phyloP scores from a whole-genome alignment of 495 filamentous ascomycete genomes.

The Cercophora sp. region DNA sequence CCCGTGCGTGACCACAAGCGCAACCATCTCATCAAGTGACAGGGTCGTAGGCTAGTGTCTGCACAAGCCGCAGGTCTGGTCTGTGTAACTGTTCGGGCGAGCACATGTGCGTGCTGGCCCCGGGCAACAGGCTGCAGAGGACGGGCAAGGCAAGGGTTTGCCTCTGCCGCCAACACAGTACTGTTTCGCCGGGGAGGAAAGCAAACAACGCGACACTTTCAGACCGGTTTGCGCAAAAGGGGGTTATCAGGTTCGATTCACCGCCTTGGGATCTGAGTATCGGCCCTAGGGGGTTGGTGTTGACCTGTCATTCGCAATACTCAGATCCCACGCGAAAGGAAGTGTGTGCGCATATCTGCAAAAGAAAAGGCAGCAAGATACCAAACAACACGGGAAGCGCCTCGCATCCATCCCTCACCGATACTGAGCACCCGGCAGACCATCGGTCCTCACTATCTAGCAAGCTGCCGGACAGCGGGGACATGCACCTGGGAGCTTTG shows the following conservation, averaged over 20 bases:
- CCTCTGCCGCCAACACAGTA: neutral
- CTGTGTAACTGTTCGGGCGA: neutral
- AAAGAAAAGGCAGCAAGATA: no score
- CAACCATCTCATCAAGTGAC: neutral
- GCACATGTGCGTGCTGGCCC: neutral
- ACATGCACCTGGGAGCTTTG: neutral
- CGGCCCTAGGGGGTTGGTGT: no score
- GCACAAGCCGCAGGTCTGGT: neutral
- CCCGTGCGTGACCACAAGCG: conserved; percentile 2
- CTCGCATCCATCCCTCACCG: no score
- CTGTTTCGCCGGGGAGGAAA: no score
- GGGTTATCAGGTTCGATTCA: no score
- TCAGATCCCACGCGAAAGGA: no score
- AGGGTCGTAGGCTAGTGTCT: neutral
- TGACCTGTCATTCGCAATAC: no score
- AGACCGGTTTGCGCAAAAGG: no score
- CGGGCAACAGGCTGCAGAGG: conserved; percentile 3
- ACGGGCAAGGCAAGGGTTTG: neutral
- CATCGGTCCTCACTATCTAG: neutral
- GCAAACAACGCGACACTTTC: neutral
- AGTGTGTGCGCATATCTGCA: no score
- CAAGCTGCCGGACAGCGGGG: neutral
- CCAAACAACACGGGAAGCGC: no score
- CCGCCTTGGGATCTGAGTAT: no score
- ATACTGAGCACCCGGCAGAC: neutral